Evolutionary conservation across 352 stramenopile genomes (phyloP), one percentile per base, ranked within the genome.

Genomic region (Phytophthora syringae): DNA sequence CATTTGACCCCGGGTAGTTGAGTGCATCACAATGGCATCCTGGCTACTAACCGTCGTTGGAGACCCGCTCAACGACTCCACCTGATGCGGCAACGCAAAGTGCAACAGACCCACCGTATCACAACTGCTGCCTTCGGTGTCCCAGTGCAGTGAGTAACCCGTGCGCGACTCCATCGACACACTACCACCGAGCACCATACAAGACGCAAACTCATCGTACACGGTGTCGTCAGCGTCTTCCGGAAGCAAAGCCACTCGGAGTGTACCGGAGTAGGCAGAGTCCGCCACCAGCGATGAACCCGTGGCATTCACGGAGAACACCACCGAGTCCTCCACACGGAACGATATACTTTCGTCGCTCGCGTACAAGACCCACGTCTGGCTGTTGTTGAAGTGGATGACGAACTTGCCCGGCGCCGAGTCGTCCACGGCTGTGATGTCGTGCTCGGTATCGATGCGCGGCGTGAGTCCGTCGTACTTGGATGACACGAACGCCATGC

Each of bases 361-460:
- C 1, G 80, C 57, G 54, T 88, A 94, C 30, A 94, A 49, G n/a
- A 94, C 79, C 86, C 86, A 94, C 28, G 72, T 89, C 60, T 90
- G 82, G 15, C 71, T 84, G 67, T 91, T 94, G 65, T 76, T 75
- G 28, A 92, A 61, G 40, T 85, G 52, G 12, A 91, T 55, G 20
- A 86, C 54, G 34, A 86, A 88, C 65, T 90, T 92, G 52, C 74
- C 77, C 7, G 76, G 53, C 6, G 56, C 52, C 16, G 65, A 62
- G 27, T 79, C 40, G 24, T 84, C 72, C 13, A 87, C 57, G 37
- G 67, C 72, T 3, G 68, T 76, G 53, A 93, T 81, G 30, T 76
- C 74, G 58, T 83, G 73, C 22, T 80, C 77, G 0, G 79, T 81
- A 21, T 74, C 62, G 54, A 92, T 76, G 11, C 67, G 64, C 0